Conservation (phyloP, 2,329 filamentous ascomycete species). For the Neofusicoccum cordaticola region DNA sequence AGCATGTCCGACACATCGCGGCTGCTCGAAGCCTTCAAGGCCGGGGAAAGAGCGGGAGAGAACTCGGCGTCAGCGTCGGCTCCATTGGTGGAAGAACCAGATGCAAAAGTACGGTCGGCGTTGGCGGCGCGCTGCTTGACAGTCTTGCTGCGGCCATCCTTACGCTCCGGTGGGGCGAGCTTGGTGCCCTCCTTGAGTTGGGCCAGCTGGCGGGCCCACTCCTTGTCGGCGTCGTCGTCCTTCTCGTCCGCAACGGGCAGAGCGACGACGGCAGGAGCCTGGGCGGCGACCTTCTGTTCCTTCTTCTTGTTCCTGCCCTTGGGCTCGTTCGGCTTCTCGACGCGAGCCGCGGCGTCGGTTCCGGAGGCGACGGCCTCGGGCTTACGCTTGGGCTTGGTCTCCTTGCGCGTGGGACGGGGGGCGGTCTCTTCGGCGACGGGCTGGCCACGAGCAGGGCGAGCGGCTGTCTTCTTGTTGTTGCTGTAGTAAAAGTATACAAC, state of each 20-base stretch:
- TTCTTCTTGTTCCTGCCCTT: conserved; percentile 20
- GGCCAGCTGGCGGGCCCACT: conserved; percentile 18
- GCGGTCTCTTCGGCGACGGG: conserved; percentile 11
- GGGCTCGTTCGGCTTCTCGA: conserved; percentile 28
- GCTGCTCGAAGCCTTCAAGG: conserved; percentile 51
- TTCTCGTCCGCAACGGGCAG: conserved; percentile 27
- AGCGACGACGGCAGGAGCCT: conserved; percentile 34
- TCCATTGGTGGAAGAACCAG: conserved; percentile 64
- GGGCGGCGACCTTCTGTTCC: conserved; percentile 29
- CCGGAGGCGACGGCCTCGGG: neutral
- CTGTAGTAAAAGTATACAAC: conserved; percentile 30
- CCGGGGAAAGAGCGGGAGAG: conserved; percentile 67
- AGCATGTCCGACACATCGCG: conserved; percentile 89
- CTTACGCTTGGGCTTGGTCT: conserved; percentile 16
- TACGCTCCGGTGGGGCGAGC: conserved; percentile 13
- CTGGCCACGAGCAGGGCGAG: neutral
- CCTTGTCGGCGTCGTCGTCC: conserved; percentile 34
- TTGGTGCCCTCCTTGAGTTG: conserved; percentile 17
- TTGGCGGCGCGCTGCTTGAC: conserved; percentile 18
- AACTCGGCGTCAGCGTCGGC: conserved; percentile 79
- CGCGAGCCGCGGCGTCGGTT: conserved; percentile 2
- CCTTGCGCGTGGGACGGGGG: conserved; percentile 11
- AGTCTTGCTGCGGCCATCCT: conserved; percentile 15
- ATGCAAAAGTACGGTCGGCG: conserved; percentile 22
- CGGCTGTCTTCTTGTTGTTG: conserved; percentile 24